Conservation (phyloP, 495 filamentous ascomycete species). For the Hyphodiscus hymeniophilus region DNA sequence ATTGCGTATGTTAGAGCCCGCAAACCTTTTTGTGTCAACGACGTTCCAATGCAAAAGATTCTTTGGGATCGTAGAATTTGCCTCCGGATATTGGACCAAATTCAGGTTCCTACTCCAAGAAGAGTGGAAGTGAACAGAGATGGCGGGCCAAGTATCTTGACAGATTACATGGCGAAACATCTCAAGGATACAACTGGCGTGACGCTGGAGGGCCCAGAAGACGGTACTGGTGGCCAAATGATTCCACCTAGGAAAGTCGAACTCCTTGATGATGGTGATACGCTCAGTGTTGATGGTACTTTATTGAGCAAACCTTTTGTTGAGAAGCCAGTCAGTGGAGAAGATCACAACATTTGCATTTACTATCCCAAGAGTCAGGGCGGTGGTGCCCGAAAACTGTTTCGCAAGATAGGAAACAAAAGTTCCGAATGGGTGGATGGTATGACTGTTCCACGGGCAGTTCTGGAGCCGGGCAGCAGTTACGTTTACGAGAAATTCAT, state of each 20-base stretch:
- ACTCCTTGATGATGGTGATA: constrained; percentile 78
- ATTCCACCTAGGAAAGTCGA: constrained; percentile 63
- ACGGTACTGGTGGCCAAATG: constrained; percentile 51
- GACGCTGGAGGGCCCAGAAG: constrained; percentile 62
- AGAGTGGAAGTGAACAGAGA: constrained; percentile 92
- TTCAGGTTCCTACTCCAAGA: constrained; percentile 80
- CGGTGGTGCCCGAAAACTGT: constrained; percentile 83
- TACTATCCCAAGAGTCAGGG: constrained; percentile 84
- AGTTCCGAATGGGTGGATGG: constrained; percentile 84
- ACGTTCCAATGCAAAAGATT: constrained; percentile 95
- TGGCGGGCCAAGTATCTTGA: constrained; percentile 74
- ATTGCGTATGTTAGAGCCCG: constrained; percentile 87
- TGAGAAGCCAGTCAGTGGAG: constrained; percentile 95
- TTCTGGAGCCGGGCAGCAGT: constrained; percentile 68
- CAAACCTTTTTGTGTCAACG: constrained; percentile 95
- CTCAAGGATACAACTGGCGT: constrained; percentile 75
- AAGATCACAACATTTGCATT: constrained; percentile 98
- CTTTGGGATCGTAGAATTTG: constrained; percentile 94
- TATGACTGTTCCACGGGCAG: constrained; percentile 65
- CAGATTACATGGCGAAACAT: constrained; percentile 66
- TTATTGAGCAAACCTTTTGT: constrained; percentile 89
- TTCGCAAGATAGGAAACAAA: constrained; percentile 97
- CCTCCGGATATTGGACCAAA: constrained; percentile 75
- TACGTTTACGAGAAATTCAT: constrained; percentile 98
- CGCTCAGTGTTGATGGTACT: constrained; percentile 76